Conservation (phyloP, 805 yeast species). For the Candida rishiriensis region DNA sequence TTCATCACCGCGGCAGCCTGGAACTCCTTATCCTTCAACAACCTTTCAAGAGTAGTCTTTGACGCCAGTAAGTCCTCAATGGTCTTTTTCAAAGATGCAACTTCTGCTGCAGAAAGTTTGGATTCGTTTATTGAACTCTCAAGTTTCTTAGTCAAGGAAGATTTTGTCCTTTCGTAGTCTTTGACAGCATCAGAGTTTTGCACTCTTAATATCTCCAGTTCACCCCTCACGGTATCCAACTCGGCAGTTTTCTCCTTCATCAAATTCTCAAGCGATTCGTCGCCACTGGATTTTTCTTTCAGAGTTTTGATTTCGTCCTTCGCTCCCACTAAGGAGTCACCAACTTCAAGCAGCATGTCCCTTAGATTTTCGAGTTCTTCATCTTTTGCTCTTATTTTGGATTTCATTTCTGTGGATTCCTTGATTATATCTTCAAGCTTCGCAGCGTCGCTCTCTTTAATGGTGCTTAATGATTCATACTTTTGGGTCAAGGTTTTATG, state of each 20-base stretch:
- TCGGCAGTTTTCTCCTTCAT: slow-evolving; percentile 14
- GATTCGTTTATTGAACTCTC: slow-evolving; percentile 14
- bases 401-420: slow-evolving; percentile 18
- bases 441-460: background rate
- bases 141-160: slow-evolving; percentile 22
- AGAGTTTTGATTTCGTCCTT: slow-evolving; percentile 50
- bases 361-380: slow-evolving; percentile 67
- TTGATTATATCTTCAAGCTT: slow-evolving; percentile 7
- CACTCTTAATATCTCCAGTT: slow-evolving; percentile 28
- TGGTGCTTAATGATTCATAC: background rate
- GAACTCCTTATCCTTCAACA: slow-evolving; percentile 11
- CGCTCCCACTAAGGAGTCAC: slow-evolving; percentile 73
- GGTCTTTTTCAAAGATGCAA: slow-evolving; percentile 3
- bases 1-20: slow-evolving; percentile 17
- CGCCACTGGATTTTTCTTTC: slow-evolving; percentile 10
- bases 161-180: slow-evolving; percentile 30
- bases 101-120: slow-evolving; percentile 4
- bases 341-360: slow-evolving; percentile 74
- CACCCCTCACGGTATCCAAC: slow-evolving; percentile 15
- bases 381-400: slow-evolving; percentile 35
- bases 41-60: slow-evolving; percentile 13
- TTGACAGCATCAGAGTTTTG: slow-evolving; percentile 34
- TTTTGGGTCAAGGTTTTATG: slow-evolving; percentile 2
- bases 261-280: background rate
- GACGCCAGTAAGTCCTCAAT: slow-evolving; percentile 4